Conservation (phyloP, 768 basidiomycete genomes). For the Kwoniella mangroviensis region DNA sequence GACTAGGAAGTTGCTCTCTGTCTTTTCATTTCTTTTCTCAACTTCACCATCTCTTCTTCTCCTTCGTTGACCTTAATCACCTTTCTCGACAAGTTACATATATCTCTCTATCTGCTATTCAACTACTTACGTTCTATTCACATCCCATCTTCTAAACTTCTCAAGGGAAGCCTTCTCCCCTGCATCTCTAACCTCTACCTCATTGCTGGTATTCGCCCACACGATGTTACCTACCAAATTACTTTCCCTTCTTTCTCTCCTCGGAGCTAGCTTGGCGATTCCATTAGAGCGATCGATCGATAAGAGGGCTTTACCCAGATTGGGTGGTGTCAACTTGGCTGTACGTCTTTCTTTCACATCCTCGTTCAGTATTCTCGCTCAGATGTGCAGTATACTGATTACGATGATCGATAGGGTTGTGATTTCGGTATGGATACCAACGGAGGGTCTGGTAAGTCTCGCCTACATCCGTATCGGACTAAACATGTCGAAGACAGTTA, state of each 20-base stretch:
- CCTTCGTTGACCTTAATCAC: background rate
- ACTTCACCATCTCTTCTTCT: background rate
- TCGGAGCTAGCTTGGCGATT: constrained; percentile 1
- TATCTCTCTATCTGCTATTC: background rate
- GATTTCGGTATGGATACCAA: constrained; percentile 44
- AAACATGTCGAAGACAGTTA: background rate
- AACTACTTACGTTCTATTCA: background rate
- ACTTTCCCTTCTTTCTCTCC: background rate
- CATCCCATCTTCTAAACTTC: background rate
- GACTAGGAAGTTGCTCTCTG: no score
- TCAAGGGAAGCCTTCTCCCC: no score
- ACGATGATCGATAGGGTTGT: constrained; percentile 33
- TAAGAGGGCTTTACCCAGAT: constrained; percentile 30
- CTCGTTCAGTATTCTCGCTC: background rate
- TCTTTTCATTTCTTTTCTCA: no score
- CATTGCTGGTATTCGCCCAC: background rate
- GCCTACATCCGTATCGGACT: background rate
- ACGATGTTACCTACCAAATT: background rate
- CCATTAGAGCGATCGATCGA: background rate
- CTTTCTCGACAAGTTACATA: background rate
- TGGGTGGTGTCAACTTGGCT: constrained; percentile 50
- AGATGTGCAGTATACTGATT: background rate
- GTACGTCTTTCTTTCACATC: constrained; percentile 26
- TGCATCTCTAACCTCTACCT: background rate
- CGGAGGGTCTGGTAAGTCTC: constrained; percentile 27